Percentiles rank a stretch among this genome's conserved stretches.
Evolutionary conservation across 257 asterid species (phyloP).

Genomic region (Gentiana macrophylla): DNA sequence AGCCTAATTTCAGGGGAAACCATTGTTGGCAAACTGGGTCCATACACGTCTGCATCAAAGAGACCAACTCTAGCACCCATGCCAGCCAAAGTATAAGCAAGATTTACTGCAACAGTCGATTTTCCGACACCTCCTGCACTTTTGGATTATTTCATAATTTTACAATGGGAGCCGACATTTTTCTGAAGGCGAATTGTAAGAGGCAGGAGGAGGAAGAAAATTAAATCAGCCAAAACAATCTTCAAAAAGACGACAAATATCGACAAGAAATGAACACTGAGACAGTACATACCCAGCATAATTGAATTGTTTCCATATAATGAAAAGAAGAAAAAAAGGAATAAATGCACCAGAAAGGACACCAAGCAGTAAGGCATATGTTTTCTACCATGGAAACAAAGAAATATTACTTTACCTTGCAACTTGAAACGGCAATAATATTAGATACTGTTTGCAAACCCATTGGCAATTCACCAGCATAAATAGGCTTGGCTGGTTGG

Average conservation of each 20-base stretch:
- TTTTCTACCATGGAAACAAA: no score
- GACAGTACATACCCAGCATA: no score
- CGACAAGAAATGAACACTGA: no score
- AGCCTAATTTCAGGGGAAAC: conserved; percentile 89
- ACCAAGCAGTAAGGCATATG: no score
- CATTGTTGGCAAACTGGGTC: conserved; percentile 99
- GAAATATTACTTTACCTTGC: conserved; percentile 51
- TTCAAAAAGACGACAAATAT: no score
- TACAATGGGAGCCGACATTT: no score
- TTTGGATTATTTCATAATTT: conserved; percentile 5
- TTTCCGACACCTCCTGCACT: conserved; percentile 94
- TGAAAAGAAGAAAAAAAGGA: no score
- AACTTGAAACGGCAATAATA: conserved; percentile 90
- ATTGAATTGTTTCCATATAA: no score
- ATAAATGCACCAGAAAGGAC: no score
- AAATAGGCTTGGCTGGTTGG: conserved; percentile 80
- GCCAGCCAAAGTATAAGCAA: conserved; percentile 94
- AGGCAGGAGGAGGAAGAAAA: no score
- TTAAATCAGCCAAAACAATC: no score
- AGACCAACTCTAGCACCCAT: conserved; percentile 99
- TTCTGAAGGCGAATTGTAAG: no score
- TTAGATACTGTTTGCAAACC: conserved; percentile 80
- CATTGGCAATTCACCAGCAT: conserved; percentile 59
- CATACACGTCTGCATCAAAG: conserved; percentile 96
- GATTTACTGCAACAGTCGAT: conserved; percentile 95